Evolutionary conservation across 768 basidiomycete genomes (phyloP), one percentile per base, ranked within the genome.

Genomic region (Brasilioporus rufonigricans): DNA sequence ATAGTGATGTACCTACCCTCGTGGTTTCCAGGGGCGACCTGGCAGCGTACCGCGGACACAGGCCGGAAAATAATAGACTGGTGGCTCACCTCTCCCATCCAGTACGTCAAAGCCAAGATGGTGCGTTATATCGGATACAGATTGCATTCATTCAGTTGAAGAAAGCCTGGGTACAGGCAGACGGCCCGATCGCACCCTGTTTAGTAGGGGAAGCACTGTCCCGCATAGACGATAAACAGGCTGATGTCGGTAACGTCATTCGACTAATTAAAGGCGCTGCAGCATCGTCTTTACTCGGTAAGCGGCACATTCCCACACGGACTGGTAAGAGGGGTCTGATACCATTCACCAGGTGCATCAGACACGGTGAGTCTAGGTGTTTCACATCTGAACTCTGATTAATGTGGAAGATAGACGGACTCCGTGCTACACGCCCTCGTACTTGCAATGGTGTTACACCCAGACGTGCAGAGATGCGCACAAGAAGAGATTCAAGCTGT

Each of bases 391-490:
- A 31, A 48, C 36, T 21, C 19, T 16, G 12, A 26, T 31, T 19
- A 23, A 53, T 8, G 16, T 31, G 33, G 14, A 23, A 5, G 45
- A 56, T 24, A 56, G 55, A 53, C 55, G 12, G 55, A 56, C 31
- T 53, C 51, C 26, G 39, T 18, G 13, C 16, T 56, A 13, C 36
- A 43, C 35, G 45, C 43, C 1, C 33, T 56, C 16, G 44, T 56
- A 16, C 55, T 56, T 2, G 55, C 51, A 39, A 56, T 56, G 55
- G 45, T 56, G 8, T 19, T 53, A 26, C 9, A 47, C 16, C 55
- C 55, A 13, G 55, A 56, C 18, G 55, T 46, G 23, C 55, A 56
- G 40, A 56, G 23, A 19, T 40, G 55, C 12, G 55, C 55, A 12
- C 55, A 43, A 19, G 51, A 33, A 1, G 55, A 53, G 19, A 56